Evolutionary conservation across 2,329 filamentous ascomycete species (phyloP).

Genomic region (Epichloe hybrida): DNA sequence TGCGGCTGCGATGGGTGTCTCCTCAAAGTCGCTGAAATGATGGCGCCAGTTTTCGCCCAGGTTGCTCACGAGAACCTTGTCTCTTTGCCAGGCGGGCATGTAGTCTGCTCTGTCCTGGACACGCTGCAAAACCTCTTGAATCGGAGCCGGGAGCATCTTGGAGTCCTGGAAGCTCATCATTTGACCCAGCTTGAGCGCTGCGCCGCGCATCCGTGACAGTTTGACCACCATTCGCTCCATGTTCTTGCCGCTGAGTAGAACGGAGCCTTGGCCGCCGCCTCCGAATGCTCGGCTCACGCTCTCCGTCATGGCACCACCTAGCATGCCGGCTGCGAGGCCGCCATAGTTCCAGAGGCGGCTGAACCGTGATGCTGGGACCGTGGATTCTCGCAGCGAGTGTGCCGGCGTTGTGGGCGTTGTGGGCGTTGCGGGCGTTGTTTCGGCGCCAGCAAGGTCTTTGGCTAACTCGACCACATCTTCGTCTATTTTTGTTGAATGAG

Average conservation of each 20-base stretch:
- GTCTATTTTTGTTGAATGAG: conserved; percentile 2
- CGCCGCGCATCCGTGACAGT: conserved; percentile 89
- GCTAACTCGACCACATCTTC: conserved; percentile 10
- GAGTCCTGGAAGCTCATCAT: conserved; percentile 98
- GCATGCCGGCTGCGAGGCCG: conserved; percentile 86
- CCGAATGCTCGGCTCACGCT: conserved; percentile 69
- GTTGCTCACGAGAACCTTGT: conserved; percentile 67
- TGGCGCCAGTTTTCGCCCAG: conserved; percentile 75
- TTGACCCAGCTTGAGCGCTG: conserved; percentile 91
- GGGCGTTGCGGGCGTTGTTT: conserved; percentile 7
- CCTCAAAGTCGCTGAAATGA: conserved; percentile 73
- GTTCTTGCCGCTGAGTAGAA: conserved; percentile 79
- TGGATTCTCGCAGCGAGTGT: conserved; percentile 74
- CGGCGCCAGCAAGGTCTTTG: conserved; percentile 12
- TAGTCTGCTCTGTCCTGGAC: conserved; percentile 96
- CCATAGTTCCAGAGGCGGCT: conserved; percentile 90
- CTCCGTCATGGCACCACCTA: conserved; percentile 81
- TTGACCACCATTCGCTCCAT: conserved; percentile 89
- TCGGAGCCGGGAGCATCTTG: conserved; percentile 79
- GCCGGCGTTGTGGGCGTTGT: conserved; percentile 8
- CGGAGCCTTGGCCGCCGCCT: conserved; percentile 52
- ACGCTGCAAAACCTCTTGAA: conserved; percentile 80
- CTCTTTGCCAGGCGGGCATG: conserved; percentile 88
- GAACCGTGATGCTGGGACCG: conserved; percentile 76
- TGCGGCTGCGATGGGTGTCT: conserved; percentile 83